These are phyloP conservation scores for Candida glucosophila DNA, from an alignment of 1,139 yeast species.

Conservation along the genomic window DNA sequence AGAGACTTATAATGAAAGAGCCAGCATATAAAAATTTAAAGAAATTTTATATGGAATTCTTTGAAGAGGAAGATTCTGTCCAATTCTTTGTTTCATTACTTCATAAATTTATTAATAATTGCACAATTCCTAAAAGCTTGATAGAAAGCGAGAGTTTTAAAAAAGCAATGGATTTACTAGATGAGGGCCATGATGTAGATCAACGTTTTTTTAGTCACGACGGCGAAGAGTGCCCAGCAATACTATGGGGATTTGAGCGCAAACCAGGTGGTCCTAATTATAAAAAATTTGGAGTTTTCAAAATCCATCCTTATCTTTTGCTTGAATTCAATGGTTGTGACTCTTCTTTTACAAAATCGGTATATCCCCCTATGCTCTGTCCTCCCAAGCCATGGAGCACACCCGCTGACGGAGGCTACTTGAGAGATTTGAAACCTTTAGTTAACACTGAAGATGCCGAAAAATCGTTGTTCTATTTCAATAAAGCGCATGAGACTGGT, in stretches of 20 bases:
- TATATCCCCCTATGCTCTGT: constrained; percentile 30
- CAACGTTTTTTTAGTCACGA: constrained; percentile 1
- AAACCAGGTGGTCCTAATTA: constrained; percentile 1
- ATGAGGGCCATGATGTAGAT: constrained; percentile 5
- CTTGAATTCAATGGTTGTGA: constrained; percentile 10
- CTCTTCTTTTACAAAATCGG: constrained; percentile 9
- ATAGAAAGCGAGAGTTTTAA: constrained; percentile 2
- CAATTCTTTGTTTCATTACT: constrained; percentile 14
- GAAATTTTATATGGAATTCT: constrained; percentile 7
- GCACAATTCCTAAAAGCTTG: constrained; percentile 10
- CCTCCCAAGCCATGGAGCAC: constrained; percentile 32
- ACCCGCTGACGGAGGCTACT: constrained; percentile 29
- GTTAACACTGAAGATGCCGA: constrained; percentile 14
- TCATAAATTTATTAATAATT: constrained; percentile 13
- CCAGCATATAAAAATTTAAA: constrained; percentile 6
- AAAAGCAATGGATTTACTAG: constrained; percentile 3
- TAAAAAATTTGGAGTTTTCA: constrained; percentile 12
- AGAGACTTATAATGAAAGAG: constrained; percentile 8
- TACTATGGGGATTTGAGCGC: constrained; percentile 4
- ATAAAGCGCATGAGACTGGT: constrained; percentile 22
- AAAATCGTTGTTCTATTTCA: constrained; percentile 13
- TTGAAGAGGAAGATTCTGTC: constrained; percentile 14
- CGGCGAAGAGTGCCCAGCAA: constrained; percentile 5
- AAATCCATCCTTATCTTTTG: constrained; percentile 18
- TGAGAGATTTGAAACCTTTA: constrained; percentile 17